phyloP scores from a whole-genome alignment of 2,329 filamentous ascomycete genomes.

The Sclerotinia trifoliorum region DNA sequence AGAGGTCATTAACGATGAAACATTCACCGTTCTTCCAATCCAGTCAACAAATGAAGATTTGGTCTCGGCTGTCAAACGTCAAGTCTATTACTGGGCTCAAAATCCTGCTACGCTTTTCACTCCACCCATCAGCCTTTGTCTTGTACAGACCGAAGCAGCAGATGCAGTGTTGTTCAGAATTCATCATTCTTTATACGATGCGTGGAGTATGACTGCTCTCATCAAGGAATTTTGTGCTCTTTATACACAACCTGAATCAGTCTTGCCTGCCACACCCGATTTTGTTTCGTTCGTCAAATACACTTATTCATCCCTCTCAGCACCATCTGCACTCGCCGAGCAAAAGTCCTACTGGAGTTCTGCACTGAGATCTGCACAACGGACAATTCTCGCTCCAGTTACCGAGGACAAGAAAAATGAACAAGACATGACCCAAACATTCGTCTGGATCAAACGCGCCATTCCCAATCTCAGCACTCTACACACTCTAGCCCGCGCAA shows the following conservation, averaged over 20 bases:
- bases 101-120: constrained; percentile 6
- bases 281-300: neutral
- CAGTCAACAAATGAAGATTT: neutral
- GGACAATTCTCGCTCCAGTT: neutral
- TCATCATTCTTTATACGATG: constrained; percentile 12
- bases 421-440: neutral
- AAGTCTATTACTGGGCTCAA: neutral
- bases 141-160: neutral
- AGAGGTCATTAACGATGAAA: neutral
- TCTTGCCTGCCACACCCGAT: neutral
- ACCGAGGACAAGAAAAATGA: no score
- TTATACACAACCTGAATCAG: neutral
- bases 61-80: neutral
- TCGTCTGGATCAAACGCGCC: neutral
- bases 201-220: constrained; percentile 12
- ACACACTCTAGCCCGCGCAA: neutral
- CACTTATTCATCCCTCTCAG: neutral
- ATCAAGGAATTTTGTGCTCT: neutral
- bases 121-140: constrained; percentile 6
- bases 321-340: neutral
- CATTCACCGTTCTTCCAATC: neutral
- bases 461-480: neutral
- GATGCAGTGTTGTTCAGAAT: constrained; percentile 6
- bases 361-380: neutral
- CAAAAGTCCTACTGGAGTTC: neutral